phyloP scores from a whole-genome alignment of 345 rosid genomes.

The Rhizophora apiculata region DNA sequence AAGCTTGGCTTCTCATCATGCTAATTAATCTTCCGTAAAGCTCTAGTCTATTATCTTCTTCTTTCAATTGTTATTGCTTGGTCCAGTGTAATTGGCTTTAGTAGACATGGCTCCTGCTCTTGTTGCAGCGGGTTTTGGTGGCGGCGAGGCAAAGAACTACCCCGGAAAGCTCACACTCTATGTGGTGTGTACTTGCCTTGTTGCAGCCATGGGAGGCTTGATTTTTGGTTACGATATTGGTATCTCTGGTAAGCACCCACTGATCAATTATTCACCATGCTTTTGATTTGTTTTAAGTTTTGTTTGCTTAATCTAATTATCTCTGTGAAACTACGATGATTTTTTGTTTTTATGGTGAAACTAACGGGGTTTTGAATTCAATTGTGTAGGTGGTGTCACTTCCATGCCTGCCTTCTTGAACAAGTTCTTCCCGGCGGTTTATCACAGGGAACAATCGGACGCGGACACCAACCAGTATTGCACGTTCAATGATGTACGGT shows the following conservation, averaged over 20 bases:
- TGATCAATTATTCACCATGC: neutral
- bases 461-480: conserved; percentile 10
- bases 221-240: conserved; percentile 46
- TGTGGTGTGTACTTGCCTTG: conserved; percentile 7
- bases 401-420: conserved; percentile 46
- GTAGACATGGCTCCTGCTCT: too few species aligned
- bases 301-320: too few species aligned
- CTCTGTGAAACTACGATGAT: neutral
- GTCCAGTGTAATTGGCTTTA: too few species aligned
- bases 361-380: neutral
- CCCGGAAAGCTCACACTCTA: neutral
- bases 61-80: too few species aligned
- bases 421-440: conserved; percentile 44
- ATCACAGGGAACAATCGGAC: conserved; percentile 16
- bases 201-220: conserved; percentile 30
- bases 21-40: too few species aligned
- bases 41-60: too few species aligned
- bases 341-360: neutral
- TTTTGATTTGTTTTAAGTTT: neutral
- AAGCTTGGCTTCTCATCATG: too few species aligned
- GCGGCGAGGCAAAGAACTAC: neutral
- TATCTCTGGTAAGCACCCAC: conserved; percentile 24
- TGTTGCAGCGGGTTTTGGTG: too few species aligned
- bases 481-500: neutral
- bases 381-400: conserved; percentile 44